phyloP scores from a whole-genome alignment of 306 rosid genomes.

The Lathyrus oleraceus region DNA sequence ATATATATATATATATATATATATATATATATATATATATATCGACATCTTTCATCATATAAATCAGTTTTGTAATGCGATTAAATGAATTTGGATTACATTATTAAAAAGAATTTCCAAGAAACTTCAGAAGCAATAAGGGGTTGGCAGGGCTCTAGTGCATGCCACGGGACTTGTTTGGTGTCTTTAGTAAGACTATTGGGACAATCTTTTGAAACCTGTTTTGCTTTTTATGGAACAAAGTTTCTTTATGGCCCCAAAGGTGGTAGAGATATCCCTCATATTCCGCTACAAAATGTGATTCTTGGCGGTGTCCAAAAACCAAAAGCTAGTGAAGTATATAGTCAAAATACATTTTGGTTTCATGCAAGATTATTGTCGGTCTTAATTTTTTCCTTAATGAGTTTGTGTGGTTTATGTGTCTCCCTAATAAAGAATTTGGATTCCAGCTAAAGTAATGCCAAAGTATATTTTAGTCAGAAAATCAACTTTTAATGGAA shows the following conservation, averaged over 20 bases:
- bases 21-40: too few species aligned
- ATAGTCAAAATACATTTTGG: conserved; percentile 13
- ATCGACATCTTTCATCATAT: too few species aligned
- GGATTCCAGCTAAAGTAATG: conserved; percentile 2
- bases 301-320: conserved; percentile 30
- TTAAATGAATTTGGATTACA: too few species aligned
- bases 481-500: too few species aligned
- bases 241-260: conserved; percentile 38
- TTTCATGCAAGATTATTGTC: conserved; percentile 42
- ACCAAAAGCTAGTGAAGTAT: conserved; percentile 20
- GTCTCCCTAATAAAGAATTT: conserved; percentile 16
- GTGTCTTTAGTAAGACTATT: conserved; percentile 17
- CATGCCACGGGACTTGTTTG: conserved; percentile 40
- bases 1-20: too few species aligned
- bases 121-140: conserved; percentile 18
- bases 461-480: too few species aligned
- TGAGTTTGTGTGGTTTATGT: conserved; percentile 39
- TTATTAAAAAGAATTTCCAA: background rate
- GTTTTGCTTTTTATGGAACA: conserved; percentile 43
- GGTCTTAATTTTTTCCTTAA: conserved; percentile 34
- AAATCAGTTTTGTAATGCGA: too few species aligned
- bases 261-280: conserved; percentile 49
- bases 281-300: conserved; percentile 42
- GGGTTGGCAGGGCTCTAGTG: conserved; percentile 34
- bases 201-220: conserved; percentile 31